A percentile compares a stretch with the other conserved stretches of the same genome.
Conservation (phyloP, 2,329 filamentous ascomycete species). For the Pezizomycotina sp. region DNA sequence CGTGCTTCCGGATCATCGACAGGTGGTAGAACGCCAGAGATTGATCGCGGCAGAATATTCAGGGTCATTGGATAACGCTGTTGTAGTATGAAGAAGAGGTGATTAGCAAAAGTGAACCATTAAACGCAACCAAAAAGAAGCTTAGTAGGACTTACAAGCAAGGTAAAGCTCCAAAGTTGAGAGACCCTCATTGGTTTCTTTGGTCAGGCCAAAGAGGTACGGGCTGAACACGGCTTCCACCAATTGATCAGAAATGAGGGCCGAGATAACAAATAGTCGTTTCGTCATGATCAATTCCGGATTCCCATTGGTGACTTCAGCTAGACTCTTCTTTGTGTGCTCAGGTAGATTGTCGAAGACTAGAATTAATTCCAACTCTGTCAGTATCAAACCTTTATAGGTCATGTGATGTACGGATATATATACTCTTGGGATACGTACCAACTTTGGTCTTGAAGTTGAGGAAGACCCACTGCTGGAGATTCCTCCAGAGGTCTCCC, state of each 20-base stretch:
- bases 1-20: conserved; percentile 18
- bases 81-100: too few relatives aligned
- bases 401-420: too few relatives aligned
- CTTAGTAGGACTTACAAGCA: conserved; percentile 9
- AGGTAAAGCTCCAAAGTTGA: conserved; percentile 15
- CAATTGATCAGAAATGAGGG: conserved; percentile 9
- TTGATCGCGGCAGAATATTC: conserved; percentile 17
- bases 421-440: conserved; percentile 5
- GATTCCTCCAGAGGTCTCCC: conserved; percentile 15
- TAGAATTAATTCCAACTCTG: too few relatives aligned
- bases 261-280: conserved; percentile 10
- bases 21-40: conserved; percentile 18
- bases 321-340: conserved; percentile 5
- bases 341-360: conserved; percentile 15
- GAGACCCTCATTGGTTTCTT: conserved; percentile 15
- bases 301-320: conserved; percentile 13
- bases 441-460: conserved; percentile 19
- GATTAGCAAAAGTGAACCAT: too few relatives aligned
- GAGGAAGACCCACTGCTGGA: conserved; percentile 16
- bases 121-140: too few relatives aligned
- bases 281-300: conserved; percentile 12
- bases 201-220: conserved; percentile 17
- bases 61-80: conserved; percentile 13
- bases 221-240: conserved; percentile 13
- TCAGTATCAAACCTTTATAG: too few relatives aligned